These are phyloP conservation scores for Cladosporium sp. DNA, from an alignment of 2,329 filamentous ascomycete genomes.

Conservation along the genomic window DNA sequence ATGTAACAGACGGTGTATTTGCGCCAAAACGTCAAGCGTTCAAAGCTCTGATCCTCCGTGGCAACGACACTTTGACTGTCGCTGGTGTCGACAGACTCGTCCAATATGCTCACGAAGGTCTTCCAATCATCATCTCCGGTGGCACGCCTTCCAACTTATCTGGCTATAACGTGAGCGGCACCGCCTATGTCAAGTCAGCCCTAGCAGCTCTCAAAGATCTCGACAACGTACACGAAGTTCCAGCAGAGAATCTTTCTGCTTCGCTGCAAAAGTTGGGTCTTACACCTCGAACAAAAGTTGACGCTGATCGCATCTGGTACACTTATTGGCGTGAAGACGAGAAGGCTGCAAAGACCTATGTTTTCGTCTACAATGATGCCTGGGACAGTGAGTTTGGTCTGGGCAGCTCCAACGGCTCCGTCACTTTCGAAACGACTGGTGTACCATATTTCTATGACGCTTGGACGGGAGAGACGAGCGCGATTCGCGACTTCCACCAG, in stretches of 20 bases:
- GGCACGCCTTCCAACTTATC: slow-evolving; percentile 29
- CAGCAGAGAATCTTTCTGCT: slow-evolving; percentile 28
- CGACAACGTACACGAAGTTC: slow-evolving; percentile 35
- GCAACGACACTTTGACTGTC: slow-evolving; percentile 36
- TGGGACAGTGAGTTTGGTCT: slow-evolving; percentile 17
- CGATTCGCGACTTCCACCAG: slow-evolving; percentile 32
- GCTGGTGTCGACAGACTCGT: slow-evolving; percentile 32
- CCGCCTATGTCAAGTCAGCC: slow-evolving; percentile 16
- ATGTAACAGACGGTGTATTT: slow-evolving; percentile 35
- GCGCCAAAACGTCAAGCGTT: slow-evolving; percentile 39
- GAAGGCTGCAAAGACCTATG: slow-evolving; percentile 30
- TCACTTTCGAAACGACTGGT: slow-evolving; percentile 30
- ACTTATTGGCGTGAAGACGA: slow-evolving; percentile 34
- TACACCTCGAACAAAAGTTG: slow-evolving; percentile 28
- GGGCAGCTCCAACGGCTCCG: slow-evolving; percentile 19
- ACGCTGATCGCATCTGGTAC: slow-evolving; percentile 30
- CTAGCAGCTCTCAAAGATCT: slow-evolving; percentile 25
- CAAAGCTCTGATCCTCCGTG: slow-evolving; percentile 40
- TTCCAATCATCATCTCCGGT: slow-evolving; percentile 42
- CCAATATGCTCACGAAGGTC: slow-evolving; percentile 34
- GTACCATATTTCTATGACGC: slow-evolving; percentile 39
- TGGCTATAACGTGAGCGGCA: slow-evolving; percentile 17
- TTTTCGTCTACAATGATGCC: slow-evolving; percentile 42
- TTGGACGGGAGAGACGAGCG: slow-evolving; percentile 39
- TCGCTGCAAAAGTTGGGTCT: slow-evolving; percentile 32